phyloP scores from a whole-genome alignment of 1,139 yeast genomes.

The Yamadazyma atlantica region DNA sequence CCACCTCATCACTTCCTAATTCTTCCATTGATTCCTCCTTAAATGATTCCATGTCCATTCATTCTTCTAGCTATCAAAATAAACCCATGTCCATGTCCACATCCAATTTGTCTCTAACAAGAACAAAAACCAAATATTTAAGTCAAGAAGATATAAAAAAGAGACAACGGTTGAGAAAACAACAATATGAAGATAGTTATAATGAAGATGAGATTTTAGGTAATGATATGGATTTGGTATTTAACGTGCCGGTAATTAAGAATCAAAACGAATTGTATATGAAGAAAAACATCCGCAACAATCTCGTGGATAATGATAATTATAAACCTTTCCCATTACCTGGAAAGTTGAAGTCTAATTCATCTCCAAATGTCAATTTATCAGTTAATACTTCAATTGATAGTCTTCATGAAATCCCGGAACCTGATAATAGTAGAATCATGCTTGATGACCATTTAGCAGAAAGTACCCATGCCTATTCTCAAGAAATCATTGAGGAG shows the following conservation, averaged over 20 bases:
- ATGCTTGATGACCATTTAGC: slow-evolving; percentile 1
- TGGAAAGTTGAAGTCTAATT: slow-evolving; percentile 25
- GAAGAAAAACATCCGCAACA: slow-evolving; percentile 23
- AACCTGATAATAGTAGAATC: not conserved
- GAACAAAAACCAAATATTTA: slow-evolving; percentile 38
- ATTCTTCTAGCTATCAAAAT: not conserved
- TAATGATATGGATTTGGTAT: slow-evolving; percentile 41
- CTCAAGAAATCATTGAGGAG: slow-evolving; percentile 5
- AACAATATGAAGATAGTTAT: slow-evolving; percentile 44
- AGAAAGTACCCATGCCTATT: slow-evolving; percentile 2
- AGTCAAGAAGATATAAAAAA: slow-evolving; percentile 40
- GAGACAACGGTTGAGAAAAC: slow-evolving; percentile 39
- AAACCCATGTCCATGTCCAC: slow-evolving; percentile 5
- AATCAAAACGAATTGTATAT: slow-evolving; percentile 37
- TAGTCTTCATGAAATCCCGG: slow-evolving; percentile 6
- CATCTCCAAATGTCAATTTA: slow-evolving; percentile 14
- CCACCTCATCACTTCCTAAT: slow-evolving; percentile 8
- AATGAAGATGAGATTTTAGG: slow-evolving; percentile 42
- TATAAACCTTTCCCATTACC: slow-evolving; percentile 41
- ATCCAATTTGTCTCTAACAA: slow-evolving; percentile 20
- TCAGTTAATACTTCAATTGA: slow-evolving; percentile 6
- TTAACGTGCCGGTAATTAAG: slow-evolving; percentile 46
- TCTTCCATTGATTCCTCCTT: slow-evolving; percentile 6
- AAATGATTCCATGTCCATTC: slow-evolving; percentile 2
- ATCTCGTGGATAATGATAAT: slow-evolving; percentile 28